Base-by-base conservation (phyloP, 805 yeast genomes). In the Wickerhamiella parazyma region DNA sequence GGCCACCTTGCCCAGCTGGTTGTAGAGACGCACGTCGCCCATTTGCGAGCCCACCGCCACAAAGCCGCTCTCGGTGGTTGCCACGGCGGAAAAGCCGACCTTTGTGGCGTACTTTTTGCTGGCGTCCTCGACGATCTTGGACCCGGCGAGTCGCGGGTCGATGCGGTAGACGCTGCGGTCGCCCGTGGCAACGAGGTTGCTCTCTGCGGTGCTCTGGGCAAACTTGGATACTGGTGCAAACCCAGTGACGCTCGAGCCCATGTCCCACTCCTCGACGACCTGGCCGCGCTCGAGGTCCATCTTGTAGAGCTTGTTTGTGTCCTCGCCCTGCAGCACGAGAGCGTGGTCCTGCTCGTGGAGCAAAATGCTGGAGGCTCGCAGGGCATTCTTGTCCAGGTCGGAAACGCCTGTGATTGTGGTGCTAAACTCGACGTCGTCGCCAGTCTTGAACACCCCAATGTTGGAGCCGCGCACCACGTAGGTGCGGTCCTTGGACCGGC, bases 251-350 rank as follows among this genome's bases (percentile, higher is more conserved):
- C 70, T 63, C n/a, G 44, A 33, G 33, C 46, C 48, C 17, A 52
- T 46, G 3, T 49, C 41, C 91, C 94, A 86, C 56, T 83, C 91
- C 57, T 86, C 95, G n/a, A 86, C 80, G 42, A 86, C 70, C 55
- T 77, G 67, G 11, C 95, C 95, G 45, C 75, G 70, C 55, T 73
- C 80, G 39, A 86, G 61, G 63, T 86, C 95, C 85, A 85, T 72
- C 51, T 75, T 72, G 62, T 70, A 82, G 38, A 86, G 57, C 24
- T 65, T 68, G 18, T 55, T 54, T 33, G 68, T 62, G 3, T 59
- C 55, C 2, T 67, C 64, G 54, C 74, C 76, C 53, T 79, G 83
- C 51, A 86, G 56, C 22, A 86, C 66, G 69, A 86, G 69, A 0
- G 74, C 60, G 20, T 73, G 66, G 62, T 86, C 95, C 51, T 76